phyloP scores from a whole-genome alignment of 345 rosid species.

The Melaleuca quinquenervia region DNA sequence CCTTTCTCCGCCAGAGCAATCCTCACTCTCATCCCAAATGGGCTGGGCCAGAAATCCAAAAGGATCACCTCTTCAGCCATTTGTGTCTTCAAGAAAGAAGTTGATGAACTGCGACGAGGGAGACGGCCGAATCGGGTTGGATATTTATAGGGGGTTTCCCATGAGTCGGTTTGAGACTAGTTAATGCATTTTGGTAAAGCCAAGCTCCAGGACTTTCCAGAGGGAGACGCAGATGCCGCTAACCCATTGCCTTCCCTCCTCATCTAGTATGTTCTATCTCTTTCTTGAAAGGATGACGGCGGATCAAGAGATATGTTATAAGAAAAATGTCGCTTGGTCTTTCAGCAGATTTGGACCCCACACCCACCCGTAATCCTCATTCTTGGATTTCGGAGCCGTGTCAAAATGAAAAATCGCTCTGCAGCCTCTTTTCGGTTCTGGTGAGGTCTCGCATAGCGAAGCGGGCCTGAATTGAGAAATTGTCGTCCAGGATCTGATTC shows the following conservation, averaged over 20 bases:
- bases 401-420: not conserved
- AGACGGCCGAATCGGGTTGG: not conserved
- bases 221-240: not conserved
- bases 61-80: slow-evolving; percentile 7
- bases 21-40: slow-evolving; percentile 14
- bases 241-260: not conserved
- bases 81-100: not conserved
- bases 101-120: not conserved
- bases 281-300: not conserved
- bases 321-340: not conserved
- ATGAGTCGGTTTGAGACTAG: not conserved
- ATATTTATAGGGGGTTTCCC: not conserved
- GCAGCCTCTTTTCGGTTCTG: not conserved
- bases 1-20: slow-evolving; percentile 17
- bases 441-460: not conserved
- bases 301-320: not conserved
- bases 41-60: slow-evolving; percentile 15
- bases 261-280: not conserved
- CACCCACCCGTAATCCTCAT: not conserved
- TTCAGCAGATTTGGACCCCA: not conserved
- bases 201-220: not conserved
- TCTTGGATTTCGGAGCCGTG: not conserved
- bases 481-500: not conserved
- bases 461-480: not conserved
- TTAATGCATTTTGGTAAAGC: not conserved